Conservation (phyloP, 164 flowering plant genomes). For the Liriodendron chinense region DNA sequence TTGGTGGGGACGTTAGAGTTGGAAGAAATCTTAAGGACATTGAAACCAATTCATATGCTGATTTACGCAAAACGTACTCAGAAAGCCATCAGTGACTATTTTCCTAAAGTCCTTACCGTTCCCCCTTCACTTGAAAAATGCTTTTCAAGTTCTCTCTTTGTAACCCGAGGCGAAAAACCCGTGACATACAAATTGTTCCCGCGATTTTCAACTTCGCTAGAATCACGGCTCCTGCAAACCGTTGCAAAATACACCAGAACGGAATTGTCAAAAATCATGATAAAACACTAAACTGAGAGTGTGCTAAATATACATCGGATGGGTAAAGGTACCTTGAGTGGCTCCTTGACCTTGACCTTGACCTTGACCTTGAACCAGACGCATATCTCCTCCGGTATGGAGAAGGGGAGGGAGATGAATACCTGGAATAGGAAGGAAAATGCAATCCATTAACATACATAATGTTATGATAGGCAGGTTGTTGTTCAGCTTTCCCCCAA, state of each 20-base stretch:
- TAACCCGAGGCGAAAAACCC: slow-evolving; percentile 73
- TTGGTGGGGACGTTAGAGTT: neutral
- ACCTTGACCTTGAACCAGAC: slow-evolving; percentile 53
- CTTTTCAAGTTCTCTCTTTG: slow-evolving; percentile 75
- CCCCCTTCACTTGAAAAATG: slow-evolving; percentile 79
- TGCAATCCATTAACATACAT: too few relatives aligned
- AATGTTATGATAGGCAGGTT: neutral
- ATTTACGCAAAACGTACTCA: too few relatives aligned
- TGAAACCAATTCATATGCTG: too few relatives aligned
- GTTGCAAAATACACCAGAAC: neutral
- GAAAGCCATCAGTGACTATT: too few relatives aligned
- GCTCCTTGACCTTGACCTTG: slow-evolving; percentile 46
- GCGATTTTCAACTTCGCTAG: slow-evolving; percentile 77
- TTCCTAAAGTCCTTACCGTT: slow-evolving; percentile 35
- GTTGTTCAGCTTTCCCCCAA: neutral
- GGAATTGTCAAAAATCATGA: neutral
- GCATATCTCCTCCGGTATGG: slow-evolving; percentile 26
- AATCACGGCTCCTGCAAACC: slow-evolving; percentile 48
- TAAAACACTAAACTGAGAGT: neutral
- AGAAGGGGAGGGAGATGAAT: slow-evolving; percentile 28
- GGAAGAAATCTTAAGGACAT: too few relatives aligned
- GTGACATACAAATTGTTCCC: slow-evolving; percentile 95
- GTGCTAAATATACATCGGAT: neutral
- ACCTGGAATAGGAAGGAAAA: slow-evolving; percentile 18
- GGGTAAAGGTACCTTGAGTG: slow-evolving; percentile 44